Conservation (phyloP, 2,329 filamentous ascomycete genomes). For the Scopulariopsis brevicaulis region DNA sequence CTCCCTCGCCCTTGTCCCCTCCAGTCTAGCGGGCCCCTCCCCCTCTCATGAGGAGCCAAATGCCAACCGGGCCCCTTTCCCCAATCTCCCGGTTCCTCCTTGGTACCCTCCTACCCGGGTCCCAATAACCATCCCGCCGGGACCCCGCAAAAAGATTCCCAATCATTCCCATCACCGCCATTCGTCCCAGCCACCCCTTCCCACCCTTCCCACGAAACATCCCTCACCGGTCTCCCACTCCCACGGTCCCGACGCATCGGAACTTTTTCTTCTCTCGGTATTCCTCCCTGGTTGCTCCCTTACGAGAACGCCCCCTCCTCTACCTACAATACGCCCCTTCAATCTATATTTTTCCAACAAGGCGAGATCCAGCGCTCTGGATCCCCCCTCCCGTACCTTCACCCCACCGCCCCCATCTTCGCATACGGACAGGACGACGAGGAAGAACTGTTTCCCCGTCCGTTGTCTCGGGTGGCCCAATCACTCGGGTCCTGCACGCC, state of each 20-base stretch:
- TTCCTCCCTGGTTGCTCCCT: neutral
- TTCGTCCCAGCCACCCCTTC: neutral
- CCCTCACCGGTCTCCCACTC: neutral
- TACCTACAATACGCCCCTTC: too few species aligned
- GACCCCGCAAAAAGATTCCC: neutral
- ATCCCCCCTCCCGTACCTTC: neutral
- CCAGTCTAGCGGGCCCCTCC: too few species aligned
- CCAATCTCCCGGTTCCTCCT: neutral
- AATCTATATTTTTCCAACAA: neutral
- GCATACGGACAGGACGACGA: neutral
- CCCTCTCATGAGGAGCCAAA: neutral
- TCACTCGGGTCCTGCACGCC: neutral
- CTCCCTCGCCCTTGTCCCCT: too few species aligned
- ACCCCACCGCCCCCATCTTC: neutral
- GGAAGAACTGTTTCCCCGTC: neutral
- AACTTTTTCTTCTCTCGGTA: neutral
- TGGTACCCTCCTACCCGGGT: neutral
- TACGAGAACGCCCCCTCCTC: neutral
- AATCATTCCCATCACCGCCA: neutral
- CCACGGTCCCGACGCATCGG: neutral
- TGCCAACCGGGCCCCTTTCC: neutral
- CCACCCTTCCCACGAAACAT: neutral
- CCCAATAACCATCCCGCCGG: neutral
- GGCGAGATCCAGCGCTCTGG: neutral
- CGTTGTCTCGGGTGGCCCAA: neutral